Conservation (phyloP, 148 eudicot genomes). For the Nepenthes mirabilis region DNA sequence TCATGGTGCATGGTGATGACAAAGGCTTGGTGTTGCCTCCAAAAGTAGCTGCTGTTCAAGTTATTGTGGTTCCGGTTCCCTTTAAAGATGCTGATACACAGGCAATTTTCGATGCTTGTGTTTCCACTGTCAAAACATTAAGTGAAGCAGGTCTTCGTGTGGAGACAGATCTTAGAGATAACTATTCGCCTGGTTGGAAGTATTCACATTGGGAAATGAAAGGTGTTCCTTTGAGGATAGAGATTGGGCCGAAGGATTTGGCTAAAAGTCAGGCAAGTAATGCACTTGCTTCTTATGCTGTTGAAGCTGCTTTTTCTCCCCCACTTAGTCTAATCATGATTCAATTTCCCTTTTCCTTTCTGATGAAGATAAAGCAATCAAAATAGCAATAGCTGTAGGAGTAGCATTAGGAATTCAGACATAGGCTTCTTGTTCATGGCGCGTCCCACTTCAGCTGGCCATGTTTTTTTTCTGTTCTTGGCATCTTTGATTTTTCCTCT, state of each 20-base stretch:
- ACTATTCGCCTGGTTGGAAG: constrained; percentile 99
- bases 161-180: constrained; percentile 77
- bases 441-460: too few relatives aligned
- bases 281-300: not conserved
- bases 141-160: constrained; percentile 62
- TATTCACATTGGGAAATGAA: constrained; percentile 98
- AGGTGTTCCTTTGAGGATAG: constrained; percentile 95
- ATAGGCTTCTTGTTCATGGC: too few relatives aligned
- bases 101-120: constrained; percentile 67
- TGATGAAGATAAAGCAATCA: too few relatives aligned
- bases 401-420: too few relatives aligned
- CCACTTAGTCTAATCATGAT: too few relatives aligned
- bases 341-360: too few relatives aligned
- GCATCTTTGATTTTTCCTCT: too few relatives aligned
- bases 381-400: too few relatives aligned
- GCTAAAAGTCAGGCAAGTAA: constrained; percentile 68
- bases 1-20: constrained; percentile 98
- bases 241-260: constrained; percentile 95
- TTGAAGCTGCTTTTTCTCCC: too few relatives aligned
- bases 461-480: too few relatives aligned
- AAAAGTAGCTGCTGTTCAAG: constrained; percentile 84
- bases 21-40: constrained; percentile 97
- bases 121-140: constrained; percentile 43
- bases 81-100: constrained; percentile 81
- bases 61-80: constrained; percentile 89